These are phyloP conservation scores for Phytophthora ramorum DNA, from an alignment of 352 stramenopile genomes.

Conservation along the genomic window DNA sequence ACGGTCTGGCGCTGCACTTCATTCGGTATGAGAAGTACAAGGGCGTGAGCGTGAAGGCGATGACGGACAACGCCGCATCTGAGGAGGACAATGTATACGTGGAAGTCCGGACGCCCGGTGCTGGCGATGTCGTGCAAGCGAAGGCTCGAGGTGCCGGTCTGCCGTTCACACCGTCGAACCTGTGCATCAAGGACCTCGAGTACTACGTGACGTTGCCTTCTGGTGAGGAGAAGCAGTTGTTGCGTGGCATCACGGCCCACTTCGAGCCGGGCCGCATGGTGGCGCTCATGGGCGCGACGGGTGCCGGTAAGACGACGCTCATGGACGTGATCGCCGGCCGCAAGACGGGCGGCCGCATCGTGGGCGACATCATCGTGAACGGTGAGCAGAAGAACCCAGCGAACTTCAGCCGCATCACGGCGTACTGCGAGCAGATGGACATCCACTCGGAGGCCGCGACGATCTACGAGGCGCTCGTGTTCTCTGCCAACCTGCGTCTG, in stretches of 20 bases:
- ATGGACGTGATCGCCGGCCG: slow-evolving; percentile 78
- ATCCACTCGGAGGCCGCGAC: slow-evolving; percentile 83
- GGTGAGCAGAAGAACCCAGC: slow-evolving; percentile 73
- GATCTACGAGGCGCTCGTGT: slow-evolving; percentile 90
- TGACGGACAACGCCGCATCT: slow-evolving; percentile 38
- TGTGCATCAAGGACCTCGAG: slow-evolving; percentile 55
- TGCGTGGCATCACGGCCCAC: slow-evolving; percentile 53
- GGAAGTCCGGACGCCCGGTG: slow-evolving; percentile 34
- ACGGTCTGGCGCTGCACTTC: slow-evolving; percentile 52
- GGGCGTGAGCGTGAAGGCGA: slow-evolving; percentile 44
- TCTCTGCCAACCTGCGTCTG: slow-evolving; percentile 90
- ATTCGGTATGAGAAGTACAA: slow-evolving; percentile 57
- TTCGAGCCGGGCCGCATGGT: slow-evolving; percentile 71
- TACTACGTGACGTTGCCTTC: slow-evolving; percentile 63
- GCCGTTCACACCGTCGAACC: slow-evolving; percentile 47
- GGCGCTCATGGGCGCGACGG: slow-evolving; percentile 74
- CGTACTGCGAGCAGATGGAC: slow-evolving; percentile 94
- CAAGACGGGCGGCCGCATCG: slow-evolving; percentile 76
- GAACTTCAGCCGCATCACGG: slow-evolving; percentile 88
- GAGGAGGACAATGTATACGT: slow-evolving; percentile 45
- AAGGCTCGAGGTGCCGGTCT: slow-evolving; percentile 22
- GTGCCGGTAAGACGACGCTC: slow-evolving; percentile 41
- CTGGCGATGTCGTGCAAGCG: background rate
- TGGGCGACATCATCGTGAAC: slow-evolving; percentile 92
- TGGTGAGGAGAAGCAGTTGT: slow-evolving; percentile 53